These are phyloP conservation scores for Cercospora brassicicola DNA, from an alignment of 2,329 filamentous ascomycete species.

Conservation along the genomic window DNA sequence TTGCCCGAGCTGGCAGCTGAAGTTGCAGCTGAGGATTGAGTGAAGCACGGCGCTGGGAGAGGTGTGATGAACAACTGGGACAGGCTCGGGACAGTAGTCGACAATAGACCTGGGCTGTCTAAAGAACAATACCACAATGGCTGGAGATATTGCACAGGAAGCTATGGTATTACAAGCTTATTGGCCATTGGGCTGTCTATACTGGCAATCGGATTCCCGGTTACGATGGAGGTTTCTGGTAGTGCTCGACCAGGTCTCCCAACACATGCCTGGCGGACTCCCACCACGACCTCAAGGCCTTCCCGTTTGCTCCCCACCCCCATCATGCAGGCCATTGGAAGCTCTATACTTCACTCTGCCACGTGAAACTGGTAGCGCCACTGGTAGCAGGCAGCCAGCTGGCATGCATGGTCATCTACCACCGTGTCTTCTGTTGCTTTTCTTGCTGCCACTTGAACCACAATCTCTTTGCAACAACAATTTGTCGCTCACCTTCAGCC, in stretches of 20 bases:
- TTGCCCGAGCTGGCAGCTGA: neutral
- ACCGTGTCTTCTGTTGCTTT: neutral
- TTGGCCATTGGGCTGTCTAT: neutral
- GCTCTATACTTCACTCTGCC: neutral
- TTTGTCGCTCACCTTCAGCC: neutral
- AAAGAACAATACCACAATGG: neutral
- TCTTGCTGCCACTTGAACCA: neutral
- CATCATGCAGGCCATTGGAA: neutral
- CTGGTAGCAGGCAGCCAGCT: neutral
- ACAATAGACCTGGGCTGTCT: neutral
- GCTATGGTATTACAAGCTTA: neutral
- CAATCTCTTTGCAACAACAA: neutral
- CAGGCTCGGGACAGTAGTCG: neutral
- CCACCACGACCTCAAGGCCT: neutral
- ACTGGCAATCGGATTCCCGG: neutral
- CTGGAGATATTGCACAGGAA: neutral
- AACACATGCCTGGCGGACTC: neutral
- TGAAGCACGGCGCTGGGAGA: conserved; percentile 4
- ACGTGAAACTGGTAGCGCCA: neutral
- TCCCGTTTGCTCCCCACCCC: neutral
- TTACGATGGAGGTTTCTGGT: neutral
- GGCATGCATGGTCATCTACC: neutral
- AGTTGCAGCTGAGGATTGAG: neutral
- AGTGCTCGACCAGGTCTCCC: neutral
- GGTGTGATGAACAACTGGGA: neutral